Base-by-base conservation (phyloP, 2,329 filamentous ascomycete genomes). In the Reticulascus tulasneorum region DNA sequence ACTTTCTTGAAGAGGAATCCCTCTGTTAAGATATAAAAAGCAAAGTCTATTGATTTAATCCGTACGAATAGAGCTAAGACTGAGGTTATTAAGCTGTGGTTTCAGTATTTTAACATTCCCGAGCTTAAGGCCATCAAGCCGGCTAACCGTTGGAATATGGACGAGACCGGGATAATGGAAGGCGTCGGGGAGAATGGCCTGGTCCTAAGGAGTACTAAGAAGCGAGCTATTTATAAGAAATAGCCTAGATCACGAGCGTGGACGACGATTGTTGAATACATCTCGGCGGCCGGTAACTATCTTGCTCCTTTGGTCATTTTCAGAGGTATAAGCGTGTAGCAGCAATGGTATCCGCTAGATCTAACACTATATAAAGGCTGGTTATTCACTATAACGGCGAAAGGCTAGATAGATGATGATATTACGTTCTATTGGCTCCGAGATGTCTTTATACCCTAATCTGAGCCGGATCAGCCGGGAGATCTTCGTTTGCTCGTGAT, bases 341-440 rank as follows among this genome's bases (percentile, higher is more conserved):
- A 42, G 7, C 26, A 44, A 20, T 51, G 27, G 44, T 52, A 50
- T 40, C 33, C 29, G 20, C 5, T 19, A 7, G 31, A 47, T 13
- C 21, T 38, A 4, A 27, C 18, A n/a, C 40, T 38, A 23, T 32
- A 38, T n/a, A 11, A 10, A n/a, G 13, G 32, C 21, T 52, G 37
- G 44, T 18, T 20, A 12, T 53, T 48, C 38, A 44, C 35, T 7
- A 33, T 35, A 15, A 45, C 42, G 15, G 36, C 37, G 4, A 51
- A 48, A 31, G 45, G 47, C 20, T 53, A 33, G 47, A 52, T 44
- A 9, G 42, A 17, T n/a, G 45, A 52, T 31, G 28, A 42, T 23
- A 39, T 25, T 41, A 49, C 33, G 29, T 37, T 37, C 30, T 11
- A 39, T 9, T 51, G 35, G 48, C 35, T 53, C 12, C 23, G 33